These are phyloP conservation scores for Dioscorea cayenensis DNA, from an alignment of 116 monocot species.

Conservation along the genomic window DNA sequence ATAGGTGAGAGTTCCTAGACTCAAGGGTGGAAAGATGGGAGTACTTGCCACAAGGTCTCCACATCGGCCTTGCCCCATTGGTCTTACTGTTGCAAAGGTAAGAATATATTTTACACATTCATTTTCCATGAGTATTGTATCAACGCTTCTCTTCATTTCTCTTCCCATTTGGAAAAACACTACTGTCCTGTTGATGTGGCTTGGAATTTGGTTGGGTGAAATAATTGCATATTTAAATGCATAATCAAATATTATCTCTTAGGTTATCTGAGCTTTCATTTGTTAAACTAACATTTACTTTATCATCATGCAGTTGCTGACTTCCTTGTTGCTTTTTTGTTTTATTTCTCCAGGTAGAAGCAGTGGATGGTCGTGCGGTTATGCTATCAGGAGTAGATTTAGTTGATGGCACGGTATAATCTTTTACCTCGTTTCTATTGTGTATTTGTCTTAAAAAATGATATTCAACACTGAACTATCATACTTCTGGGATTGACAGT, in stretches of 20 bases:
- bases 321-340: not conserved
- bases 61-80: constrained; percentile 92
- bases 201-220: too few species aligned
- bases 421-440: not conserved
- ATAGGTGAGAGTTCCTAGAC: constrained; percentile 91
- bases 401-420: constrained; percentile 82
- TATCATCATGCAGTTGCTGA: too few species aligned
- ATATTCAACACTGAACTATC: constrained; percentile 6
- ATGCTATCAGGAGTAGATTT: constrained; percentile 92
- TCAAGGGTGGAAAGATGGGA: constrained; percentile 84
- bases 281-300: too few species aligned
- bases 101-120: constrained; percentile 3
- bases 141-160: too few species aligned
- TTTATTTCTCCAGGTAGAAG: constrained; percentile 53
- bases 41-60: constrained; percentile 94
- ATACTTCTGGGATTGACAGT: constrained; percentile 17
- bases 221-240: too few species aligned
- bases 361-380: constrained; percentile 55
- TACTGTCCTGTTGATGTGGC: too few species aligned
- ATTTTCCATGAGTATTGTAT: too few species aligned
- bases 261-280: too few species aligned
- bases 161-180: too few species aligned
- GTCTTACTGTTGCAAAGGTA: constrained; percentile 94
- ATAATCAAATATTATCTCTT: too few species aligned
- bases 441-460: not conserved